Evolutionary conservation across 257 asterid genomes (phyloP).

Genomic region (Scutellaria barbata): DNA sequence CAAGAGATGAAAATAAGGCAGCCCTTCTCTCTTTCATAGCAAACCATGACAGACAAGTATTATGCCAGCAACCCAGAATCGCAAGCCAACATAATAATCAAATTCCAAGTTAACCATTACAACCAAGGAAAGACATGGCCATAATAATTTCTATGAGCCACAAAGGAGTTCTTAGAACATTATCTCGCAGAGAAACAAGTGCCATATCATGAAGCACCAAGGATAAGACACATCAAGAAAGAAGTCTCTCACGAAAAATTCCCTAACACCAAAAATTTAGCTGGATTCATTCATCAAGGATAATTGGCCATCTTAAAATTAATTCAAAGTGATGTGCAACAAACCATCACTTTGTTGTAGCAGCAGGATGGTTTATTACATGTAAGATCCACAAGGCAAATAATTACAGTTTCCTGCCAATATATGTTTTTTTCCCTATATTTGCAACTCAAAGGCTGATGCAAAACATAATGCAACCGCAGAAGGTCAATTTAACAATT

Average conservation of each 20-base stretch:
- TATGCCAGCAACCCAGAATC: conserved; percentile 19
- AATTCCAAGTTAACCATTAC: conserved; percentile 30
- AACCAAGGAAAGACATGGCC: conserved; percentile 36
- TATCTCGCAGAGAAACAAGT: conserved; percentile 34
- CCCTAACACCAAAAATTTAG: conserved; percentile 32
- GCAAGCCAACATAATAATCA: conserved; percentile 29
- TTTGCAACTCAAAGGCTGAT: conserved; percentile 45
- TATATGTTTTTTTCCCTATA: conserved; percentile 26
- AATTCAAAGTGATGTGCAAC: conserved; percentile 39
- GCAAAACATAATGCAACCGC: conserved; percentile 48
- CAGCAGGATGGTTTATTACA: conserved; percentile 32
- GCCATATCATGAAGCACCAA: conserved; percentile 42
- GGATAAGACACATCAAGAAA: conserved; percentile 25
- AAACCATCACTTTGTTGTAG: conserved; percentile 39
- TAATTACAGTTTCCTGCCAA: conserved; percentile 40
- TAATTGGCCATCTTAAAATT: conserved; percentile 34
- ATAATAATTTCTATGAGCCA: conserved; percentile 36
- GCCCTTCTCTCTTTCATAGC: conserved; percentile 30
- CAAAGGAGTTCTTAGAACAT: conserved; percentile 35
- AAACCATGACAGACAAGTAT: conserved; percentile 14
- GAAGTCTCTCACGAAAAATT: conserved; percentile 30
- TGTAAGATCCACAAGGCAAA: conserved; percentile 39
- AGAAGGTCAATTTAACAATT: conserved; percentile 56
- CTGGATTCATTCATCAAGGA: conserved; percentile 35
- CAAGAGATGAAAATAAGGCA: conserved; percentile 21